Evolutionary conservation across 1,139 yeast genomes (phyloP), one percentile per base, ranked within the genome.

Genomic region (Meyerozyma carpophila): DNA sequence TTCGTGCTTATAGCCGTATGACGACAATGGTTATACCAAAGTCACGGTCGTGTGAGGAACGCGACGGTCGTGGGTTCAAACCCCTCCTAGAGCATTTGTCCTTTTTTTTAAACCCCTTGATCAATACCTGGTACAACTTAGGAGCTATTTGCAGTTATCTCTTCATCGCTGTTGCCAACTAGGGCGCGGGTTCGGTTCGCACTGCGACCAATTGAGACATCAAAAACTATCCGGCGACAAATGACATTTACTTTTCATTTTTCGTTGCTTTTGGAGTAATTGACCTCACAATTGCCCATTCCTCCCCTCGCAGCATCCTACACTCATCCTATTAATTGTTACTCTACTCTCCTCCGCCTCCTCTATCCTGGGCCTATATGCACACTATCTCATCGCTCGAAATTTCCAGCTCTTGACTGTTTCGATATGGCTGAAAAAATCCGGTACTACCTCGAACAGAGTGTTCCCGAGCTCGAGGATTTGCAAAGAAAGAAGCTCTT

Each of bases 381-480:
- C 24, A 37, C 24, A 18, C 13, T n/a, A 38, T 28, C 32, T 38
- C 32, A 28, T 38, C 41, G 26, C 24, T 21, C 32, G 39, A 26
- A 38, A 20, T 26, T 27, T 26, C 29, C 29, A 27, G 13, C 29
- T 5, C 18, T 38, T 34, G 27, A 16, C 32, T 8, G 8, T 18
- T 38, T 26, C 29, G 51, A 28, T 40, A 84, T 84, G 91, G 78
- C 89, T 21, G 87, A 87, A 42, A 83, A 82, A 55, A 84, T 85
- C 24, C 77, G 95, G 63, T 85, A 79, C 63, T 83, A 81, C 60
- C 68, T 87, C 62, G 95, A 81, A 65, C 90, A 82, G 65, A 77
- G 91, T 8, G 91, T 93, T 57, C 96, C 96, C 0, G 99, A 94
- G 65, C 75, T 94, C 47, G 93, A 90, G 57, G 98, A 93, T 59